Base-by-base conservation (phyloP, 164 flowering plant species). In the Sextonia rubra region DNA sequence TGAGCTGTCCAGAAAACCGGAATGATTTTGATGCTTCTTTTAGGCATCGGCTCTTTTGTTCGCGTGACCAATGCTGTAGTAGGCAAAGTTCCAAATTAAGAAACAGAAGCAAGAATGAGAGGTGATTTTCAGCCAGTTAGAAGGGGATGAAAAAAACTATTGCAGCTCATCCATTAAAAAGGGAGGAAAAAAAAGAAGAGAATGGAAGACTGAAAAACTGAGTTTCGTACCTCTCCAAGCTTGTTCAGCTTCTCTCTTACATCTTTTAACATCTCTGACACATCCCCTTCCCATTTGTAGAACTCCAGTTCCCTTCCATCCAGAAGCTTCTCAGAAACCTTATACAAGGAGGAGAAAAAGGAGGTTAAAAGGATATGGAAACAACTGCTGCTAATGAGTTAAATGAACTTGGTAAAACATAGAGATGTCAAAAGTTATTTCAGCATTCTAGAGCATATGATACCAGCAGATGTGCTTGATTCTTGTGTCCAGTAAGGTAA, bases 1-100 rank as follows among this genome's bases (percentile, higher is more conserved):
- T 88, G 23, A 94, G 92, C 83, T 91, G 93, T 32, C 97, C 97
- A 83, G 89, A 52, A 64, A 62, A 88, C 61, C 76, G 81, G 78
- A 91, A 91, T 22, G 94, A 85, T 81, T 92, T 94, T 60, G 87
- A 79, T 69, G 94, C 78, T 85, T 91, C 99, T 75, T 80, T 90
- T 69, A 94, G 82, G 90, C 97, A 91, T 81, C 82, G 90, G 80
- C 89, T 91, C 76, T 86, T 94, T 63, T 84, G 90, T 76, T 89
- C 88, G 29, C 99, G 82, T 18, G 91, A 47, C 99, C 97, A 94
- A 47, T 91, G 87, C 97, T 92, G 90, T 77, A 76, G 5, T 18
- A 30, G 37, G 11, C 65, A 67, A 67, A 69, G 27, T 48, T 58
- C 27, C 26, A 26, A 48, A 29, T 5, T 11, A 52, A 14, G 4